Evolutionary conservation across 495 filamentous ascomycete species (phyloP).

Genomic region (Annulohypoxylon moriforme): DNA sequence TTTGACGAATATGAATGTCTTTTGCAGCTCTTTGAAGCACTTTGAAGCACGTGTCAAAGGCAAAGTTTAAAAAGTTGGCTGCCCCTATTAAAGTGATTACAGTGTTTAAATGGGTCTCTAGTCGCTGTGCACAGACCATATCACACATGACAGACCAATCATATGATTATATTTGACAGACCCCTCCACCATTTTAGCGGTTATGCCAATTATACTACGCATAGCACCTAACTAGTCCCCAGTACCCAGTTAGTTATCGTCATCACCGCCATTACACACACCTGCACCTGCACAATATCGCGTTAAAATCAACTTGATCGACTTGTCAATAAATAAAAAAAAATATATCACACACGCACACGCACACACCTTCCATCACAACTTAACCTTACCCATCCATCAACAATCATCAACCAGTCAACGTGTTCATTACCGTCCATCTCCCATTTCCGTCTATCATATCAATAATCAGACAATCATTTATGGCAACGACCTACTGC

Average conservation of each 20-base stretch:
- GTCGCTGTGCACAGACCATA: not conserved
- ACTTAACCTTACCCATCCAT: not conserved
- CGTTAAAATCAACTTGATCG: slow-evolving; percentile 25
- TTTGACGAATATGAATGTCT: not conserved
- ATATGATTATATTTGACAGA: not conserved
- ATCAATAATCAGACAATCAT: not conserved
- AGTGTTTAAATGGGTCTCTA: not conserved
- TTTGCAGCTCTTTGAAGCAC: no score
- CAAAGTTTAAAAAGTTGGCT: not conserved
- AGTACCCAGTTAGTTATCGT: slow-evolving; percentile 29
- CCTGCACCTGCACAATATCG: no score
- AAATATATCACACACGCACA: slow-evolving; percentile 15
- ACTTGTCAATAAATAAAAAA: slow-evolving; percentile 38
- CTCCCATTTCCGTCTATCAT: no score
- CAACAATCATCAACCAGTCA: not conserved
- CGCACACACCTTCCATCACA: not conserved
- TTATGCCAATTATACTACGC: slow-evolving; percentile 7
- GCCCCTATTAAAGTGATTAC: not conserved
- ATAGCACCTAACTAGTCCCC: no score
- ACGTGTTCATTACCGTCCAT: slow-evolving; percentile 23
- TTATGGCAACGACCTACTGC: not conserved
- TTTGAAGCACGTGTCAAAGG: not conserved
- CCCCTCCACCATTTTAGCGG: no score
- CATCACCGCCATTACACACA: slow-evolving; percentile 44
- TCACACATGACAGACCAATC: not conserved